Conservation (phyloP, 495 filamentous ascomycete species). For the Penicillium soppii region DNA sequence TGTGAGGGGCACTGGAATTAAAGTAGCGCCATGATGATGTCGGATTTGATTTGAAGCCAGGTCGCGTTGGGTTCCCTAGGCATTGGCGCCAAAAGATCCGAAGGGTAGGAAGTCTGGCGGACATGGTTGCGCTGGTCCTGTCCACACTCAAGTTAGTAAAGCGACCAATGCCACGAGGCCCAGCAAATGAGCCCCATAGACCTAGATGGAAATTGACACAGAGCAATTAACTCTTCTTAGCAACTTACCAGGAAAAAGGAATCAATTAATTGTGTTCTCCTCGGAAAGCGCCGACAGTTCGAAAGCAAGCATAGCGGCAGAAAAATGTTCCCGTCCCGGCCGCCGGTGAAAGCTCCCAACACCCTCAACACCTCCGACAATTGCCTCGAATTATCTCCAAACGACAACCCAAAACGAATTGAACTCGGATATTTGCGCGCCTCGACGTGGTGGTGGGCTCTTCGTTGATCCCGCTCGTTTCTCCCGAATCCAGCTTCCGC, state of each 20-base stretch:
- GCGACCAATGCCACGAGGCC: neutral
- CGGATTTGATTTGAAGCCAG: constrained; percentile 9
- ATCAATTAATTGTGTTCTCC: constrained; percentile 17
- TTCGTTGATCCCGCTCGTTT: constrained; percentile 25
- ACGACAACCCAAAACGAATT: constrained; percentile 9
- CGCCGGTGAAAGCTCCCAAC: constrained; percentile 46
- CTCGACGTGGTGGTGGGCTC: constrained; percentile 33
- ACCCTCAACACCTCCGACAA: constrained; percentile 38
- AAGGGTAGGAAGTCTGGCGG: constrained; percentile 29
- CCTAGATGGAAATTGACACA: neutral
- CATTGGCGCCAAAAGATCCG: constrained; percentile 30
- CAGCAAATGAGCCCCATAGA: neutral
- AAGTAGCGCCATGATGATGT: constrained; percentile 33
- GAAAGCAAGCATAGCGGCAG: constrained; percentile 35
- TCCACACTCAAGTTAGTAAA: constrained; percentile 17
- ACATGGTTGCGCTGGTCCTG: constrained; percentile 28
- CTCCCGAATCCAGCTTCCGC: constrained; percentile 24
- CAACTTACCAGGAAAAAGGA: constrained; percentile 14
- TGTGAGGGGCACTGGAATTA: constrained; percentile 29
- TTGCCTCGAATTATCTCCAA: constrained; percentile 9
- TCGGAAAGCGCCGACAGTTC: constrained; percentile 25
- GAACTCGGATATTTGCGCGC: constrained; percentile 14
- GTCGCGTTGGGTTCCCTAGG: constrained; percentile 13
- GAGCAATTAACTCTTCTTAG: neutral
- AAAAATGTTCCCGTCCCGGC: constrained; percentile 50